Evolutionary conservation across 306 rosid genomes (phyloP).

Genomic region (Ormosia semicastrata): DNA sequence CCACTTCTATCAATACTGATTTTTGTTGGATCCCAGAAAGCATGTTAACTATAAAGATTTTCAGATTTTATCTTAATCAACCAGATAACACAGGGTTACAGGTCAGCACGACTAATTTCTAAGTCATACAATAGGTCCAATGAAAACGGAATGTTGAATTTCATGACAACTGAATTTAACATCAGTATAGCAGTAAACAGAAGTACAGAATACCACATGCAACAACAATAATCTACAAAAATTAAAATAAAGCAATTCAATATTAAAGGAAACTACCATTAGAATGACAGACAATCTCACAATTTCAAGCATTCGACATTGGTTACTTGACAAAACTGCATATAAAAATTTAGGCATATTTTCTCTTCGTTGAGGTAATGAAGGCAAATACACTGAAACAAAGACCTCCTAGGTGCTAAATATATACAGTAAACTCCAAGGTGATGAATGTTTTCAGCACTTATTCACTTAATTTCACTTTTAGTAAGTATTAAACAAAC

Average conservation of each 20-base stretch:
- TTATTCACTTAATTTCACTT: neutral
- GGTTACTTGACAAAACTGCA: neutral
- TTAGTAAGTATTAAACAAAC: neutral
- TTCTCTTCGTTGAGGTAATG: neutral
- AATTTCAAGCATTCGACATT: neutral
- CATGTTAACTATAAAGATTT: neutral
- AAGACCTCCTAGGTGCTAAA: neutral
- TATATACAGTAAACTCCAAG: neutral
- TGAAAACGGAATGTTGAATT: neutral
- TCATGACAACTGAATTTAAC: neutral
- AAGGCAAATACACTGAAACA: neutral
- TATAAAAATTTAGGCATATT: neutral
- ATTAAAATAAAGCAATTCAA: neutral
- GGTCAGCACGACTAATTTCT: neutral
- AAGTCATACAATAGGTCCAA: neutral
- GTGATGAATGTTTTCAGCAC: neutral
- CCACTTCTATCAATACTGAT: neutral
- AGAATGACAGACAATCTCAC: neutral
- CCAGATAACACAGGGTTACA: neutral
- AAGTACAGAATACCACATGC: neutral
- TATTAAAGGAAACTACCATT: constrained; percentile 4
- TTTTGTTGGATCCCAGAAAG: neutral
- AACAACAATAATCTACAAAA: neutral
- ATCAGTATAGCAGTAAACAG: neutral
- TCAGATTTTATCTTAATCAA: neutral